Conservation (phyloP, 2,329 filamentous ascomycete genomes). For the Alternaria ventricosa region DNA sequence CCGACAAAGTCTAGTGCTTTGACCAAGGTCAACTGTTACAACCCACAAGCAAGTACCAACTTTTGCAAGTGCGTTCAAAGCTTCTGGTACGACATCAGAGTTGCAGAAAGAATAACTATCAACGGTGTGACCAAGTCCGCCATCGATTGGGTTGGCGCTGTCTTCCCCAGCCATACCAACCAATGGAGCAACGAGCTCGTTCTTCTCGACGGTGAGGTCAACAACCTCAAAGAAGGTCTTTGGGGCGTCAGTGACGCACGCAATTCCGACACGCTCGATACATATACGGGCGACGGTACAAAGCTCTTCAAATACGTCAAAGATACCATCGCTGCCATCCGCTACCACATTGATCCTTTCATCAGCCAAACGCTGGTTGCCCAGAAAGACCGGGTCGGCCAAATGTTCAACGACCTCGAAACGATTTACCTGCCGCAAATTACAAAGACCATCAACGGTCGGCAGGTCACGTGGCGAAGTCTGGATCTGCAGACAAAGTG, state of each 20-base stretch:
- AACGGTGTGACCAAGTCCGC: background rate
- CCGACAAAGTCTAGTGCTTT: background rate
- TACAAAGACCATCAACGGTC: background rate
- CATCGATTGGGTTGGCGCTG: background rate
- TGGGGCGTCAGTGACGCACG: background rate
- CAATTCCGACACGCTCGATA: background rate
- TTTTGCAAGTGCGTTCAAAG: constrained; percentile 1
- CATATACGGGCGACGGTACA: background rate
- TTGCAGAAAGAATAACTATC: background rate
- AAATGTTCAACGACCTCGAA: background rate
- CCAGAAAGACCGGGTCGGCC: constrained; percentile 1
- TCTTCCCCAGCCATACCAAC: background rate
- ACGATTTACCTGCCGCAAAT: background rate
- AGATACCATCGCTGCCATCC: background rate
- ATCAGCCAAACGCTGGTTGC: background rate
- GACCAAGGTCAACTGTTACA: background rate
- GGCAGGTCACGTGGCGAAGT: background rate
- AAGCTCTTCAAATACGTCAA: constrained; percentile 4
- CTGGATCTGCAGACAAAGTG: background rate
- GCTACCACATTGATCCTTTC: constrained; percentile 1
- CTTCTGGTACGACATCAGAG: background rate
- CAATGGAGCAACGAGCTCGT: background rate
- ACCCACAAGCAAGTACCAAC: background rate
- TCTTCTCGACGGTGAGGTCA: background rate
- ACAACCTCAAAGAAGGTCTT: constrained; percentile 1